A percentile compares a stretch with the other conserved stretches of the same genome.
Conservation (phyloP, 495 filamentous ascomycete genomes). For the Darksidea phi region DNA sequence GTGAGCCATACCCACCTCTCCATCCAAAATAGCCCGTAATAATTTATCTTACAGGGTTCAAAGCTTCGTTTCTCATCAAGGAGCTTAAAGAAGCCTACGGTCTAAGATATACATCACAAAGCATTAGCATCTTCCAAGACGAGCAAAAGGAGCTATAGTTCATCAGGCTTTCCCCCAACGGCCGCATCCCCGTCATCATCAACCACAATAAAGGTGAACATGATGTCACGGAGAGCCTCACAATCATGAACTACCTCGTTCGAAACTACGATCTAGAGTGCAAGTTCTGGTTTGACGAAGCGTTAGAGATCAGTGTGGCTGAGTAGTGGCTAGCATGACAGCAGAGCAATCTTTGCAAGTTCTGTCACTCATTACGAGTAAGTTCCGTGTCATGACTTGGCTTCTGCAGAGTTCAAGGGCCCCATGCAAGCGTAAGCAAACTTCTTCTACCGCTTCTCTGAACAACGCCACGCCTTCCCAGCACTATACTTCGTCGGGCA, state of each 20-base stretch:
- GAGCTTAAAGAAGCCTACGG: slow-evolving; percentile 8
- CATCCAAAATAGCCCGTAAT: too few species aligned
- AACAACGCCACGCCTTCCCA: not conserved
- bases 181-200: slow-evolving; percentile 13
- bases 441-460: slow-evolving; percentile 13
- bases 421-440: slow-evolving; percentile 7
- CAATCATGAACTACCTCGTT: slow-evolving; percentile 12
- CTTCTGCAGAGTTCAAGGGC: too few species aligned
- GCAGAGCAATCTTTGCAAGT: not conserved
- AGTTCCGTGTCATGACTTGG: too few species aligned
- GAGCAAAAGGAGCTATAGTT: slow-evolving; percentile 6
- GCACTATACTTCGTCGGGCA: slow-evolving; percentile 2
- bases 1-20: too few species aligned
- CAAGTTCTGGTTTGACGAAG: slow-evolving; percentile 6
- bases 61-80: slow-evolving; percentile 11
- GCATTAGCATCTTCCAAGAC: slow-evolving; percentile 5
- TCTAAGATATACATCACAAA: not conserved
- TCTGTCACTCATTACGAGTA: too few species aligned
- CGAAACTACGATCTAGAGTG: slow-evolving; percentile 4
- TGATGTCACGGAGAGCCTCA: not conserved
- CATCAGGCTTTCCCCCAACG: slow-evolving; percentile 2
- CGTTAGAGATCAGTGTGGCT: not conserved
- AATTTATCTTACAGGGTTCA: slow-evolving; percentile 9
- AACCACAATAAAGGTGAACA: not conserved
- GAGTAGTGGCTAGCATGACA: slow-evolving; percentile 12